Evolutionary conservation across 192 early-diverging fungal genomes (phyloP).

Genomic region (Endogone sp.): DNA sequence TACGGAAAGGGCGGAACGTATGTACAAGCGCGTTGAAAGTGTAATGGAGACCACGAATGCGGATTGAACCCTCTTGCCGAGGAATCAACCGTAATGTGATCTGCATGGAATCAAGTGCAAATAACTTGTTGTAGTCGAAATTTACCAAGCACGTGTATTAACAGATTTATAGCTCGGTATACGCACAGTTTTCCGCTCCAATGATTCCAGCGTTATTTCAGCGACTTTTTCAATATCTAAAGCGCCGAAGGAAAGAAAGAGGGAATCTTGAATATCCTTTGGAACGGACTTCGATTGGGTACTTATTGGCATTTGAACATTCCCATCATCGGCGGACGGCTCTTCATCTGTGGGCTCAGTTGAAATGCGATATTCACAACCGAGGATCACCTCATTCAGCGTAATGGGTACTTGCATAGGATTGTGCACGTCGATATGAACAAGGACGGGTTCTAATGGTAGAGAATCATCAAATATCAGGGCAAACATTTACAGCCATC

Average conservation of each 20-base stretch:
- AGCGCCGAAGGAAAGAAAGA: slow-evolving; percentile 23
- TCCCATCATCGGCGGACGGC: background rate
- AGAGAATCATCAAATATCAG: too few relatives aligned
- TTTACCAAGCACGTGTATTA: background rate
- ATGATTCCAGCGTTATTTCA: slow-evolving; percentile 44
- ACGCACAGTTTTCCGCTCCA: slow-evolving; percentile 42
- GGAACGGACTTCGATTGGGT: background rate
- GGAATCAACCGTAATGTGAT: slow-evolving; percentile 67
- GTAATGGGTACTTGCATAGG: slow-evolving; percentile 66
- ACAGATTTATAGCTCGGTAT: background rate
- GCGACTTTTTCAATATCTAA: slow-evolving; percentile 60
- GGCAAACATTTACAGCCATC: too few relatives aligned
- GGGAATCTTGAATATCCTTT: background rate
- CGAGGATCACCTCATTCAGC: slow-evolving; percentile 29
- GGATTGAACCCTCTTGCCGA: slow-evolving; percentile 68
- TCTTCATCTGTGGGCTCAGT: slow-evolving; percentile 13
- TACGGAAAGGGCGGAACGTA: slow-evolving; percentile 58
- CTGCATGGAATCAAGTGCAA: slow-evolving; percentile 25
- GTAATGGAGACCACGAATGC: slow-evolving; percentile 72
- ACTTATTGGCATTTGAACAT: background rate
- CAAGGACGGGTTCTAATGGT: slow-evolving; percentile 69
- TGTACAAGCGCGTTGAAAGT: slow-evolving; percentile 77
- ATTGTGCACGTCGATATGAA: slow-evolving; percentile 61
- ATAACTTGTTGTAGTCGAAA: background rate
- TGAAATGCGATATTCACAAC: slow-evolving; percentile 44